These are phyloP conservation scores for Phytophthora meadii DNA, from an alignment of 352 stramenopile species.

Conservation along the genomic window DNA sequence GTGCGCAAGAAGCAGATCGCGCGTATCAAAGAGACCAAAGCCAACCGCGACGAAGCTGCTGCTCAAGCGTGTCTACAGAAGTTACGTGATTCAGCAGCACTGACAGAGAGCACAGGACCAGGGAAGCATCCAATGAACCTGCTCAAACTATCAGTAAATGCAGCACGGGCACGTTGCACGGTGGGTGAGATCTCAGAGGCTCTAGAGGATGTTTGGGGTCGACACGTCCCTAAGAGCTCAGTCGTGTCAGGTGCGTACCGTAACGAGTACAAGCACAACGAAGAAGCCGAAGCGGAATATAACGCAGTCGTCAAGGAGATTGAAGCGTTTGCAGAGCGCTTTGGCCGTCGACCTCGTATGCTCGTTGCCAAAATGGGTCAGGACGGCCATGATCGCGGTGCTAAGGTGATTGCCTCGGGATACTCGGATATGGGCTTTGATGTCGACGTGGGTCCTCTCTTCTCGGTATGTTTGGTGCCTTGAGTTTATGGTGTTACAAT, in stretches of 20 bases:
- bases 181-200: conserved; percentile 96
- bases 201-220: conserved; percentile 95
- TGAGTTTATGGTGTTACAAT: not conserved
- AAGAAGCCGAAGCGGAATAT: conserved; percentile 88
- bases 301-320: conserved; percentile 89
- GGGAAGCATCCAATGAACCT: conserved; percentile 94
- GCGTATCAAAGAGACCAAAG: conserved; percentile 86
- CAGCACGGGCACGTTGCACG: conserved; percentile 90
- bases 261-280: conserved; percentile 60
- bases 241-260: conserved; percentile 68
- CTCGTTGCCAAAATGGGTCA: conserved; percentile 97
- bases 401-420: conserved; percentile 96
- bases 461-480: conserved; percentile 68
- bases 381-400: conserved; percentile 97
- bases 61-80: conserved; percentile 67
- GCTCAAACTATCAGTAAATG: conserved; percentile 93
- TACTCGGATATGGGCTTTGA: conserved; percentile 98
- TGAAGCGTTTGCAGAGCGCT: conserved; percentile 91
- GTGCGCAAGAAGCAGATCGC: conserved; percentile 93
- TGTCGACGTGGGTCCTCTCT: conserved; percentile 97
- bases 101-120: conserved; percentile 72
- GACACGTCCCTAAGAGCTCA: conserved; percentile 89
- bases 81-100: conserved; percentile 53
- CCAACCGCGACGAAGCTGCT: conserved; percentile 77
- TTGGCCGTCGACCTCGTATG: conserved; percentile 94